phyloP scores from a whole-genome alignment of 1,139 yeast genomes.

The Suhomyces taliae region DNA sequence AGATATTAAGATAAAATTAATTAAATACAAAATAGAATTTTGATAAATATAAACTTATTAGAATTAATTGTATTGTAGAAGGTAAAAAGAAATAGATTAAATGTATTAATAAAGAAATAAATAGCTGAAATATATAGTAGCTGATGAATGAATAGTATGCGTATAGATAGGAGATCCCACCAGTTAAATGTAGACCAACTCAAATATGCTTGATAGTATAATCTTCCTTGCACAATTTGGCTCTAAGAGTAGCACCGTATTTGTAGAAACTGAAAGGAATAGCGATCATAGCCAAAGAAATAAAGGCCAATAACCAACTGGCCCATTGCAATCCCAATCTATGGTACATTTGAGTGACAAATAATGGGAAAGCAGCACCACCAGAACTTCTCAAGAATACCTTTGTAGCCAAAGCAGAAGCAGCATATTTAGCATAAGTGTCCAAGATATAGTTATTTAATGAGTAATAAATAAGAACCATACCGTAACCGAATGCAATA shows the following conservation, averaged over 20 bases:
- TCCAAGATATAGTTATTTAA: slow-evolving; percentile 87
- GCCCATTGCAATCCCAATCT: slow-evolving; percentile 81
- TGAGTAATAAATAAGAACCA: slow-evolving; percentile 86
- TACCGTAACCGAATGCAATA: slow-evolving; percentile 85
- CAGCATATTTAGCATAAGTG: slow-evolving; percentile 84
- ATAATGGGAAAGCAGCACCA: slow-evolving; percentile 90
- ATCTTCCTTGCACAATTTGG: slow-evolving; percentile 65
- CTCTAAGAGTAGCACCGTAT: slow-evolving; percentile 66
- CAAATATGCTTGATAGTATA: slow-evolving; percentile 33
- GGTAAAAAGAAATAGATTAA: no score
- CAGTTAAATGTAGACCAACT: no score
- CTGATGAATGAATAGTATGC: no score
- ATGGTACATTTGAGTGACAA: slow-evolving; percentile 79
- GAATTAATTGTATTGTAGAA: no score
- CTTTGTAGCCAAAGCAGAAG: slow-evolving; percentile 86
- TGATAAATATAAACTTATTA: no score
- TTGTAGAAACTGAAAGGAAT: slow-evolving; percentile 78
- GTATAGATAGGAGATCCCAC: no score
- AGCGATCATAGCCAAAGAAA: slow-evolving; percentile 78
- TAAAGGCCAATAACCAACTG: slow-evolving; percentile 77
- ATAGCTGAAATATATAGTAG: no score
- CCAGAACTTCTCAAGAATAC: slow-evolving; percentile 85
- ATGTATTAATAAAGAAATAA: no score
- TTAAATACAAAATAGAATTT: no score
- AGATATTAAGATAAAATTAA: no score